Conservation (phyloP, 768 basidiomycete genomes). For the Pulveroboletus sp. region DNA sequence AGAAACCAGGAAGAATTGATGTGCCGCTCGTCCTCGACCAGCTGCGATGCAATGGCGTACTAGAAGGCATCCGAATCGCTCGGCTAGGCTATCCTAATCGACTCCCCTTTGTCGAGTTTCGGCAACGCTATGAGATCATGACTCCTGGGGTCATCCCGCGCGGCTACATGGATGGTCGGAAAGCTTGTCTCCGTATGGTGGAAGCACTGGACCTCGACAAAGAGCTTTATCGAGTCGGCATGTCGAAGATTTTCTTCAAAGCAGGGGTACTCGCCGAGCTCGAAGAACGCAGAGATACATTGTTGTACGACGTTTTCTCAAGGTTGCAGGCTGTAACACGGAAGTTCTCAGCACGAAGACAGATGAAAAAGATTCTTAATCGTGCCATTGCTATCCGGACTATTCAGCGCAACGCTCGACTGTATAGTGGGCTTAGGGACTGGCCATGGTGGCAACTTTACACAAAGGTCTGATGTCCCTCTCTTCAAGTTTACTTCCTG, state of each 20-base stretch:
- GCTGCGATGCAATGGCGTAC: constrained; percentile 95
- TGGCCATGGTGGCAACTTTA: constrained; percentile 99
- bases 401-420: constrained; percentile 89
- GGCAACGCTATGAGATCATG: constrained; percentile 93
- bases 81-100: constrained; percentile 96
- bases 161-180: constrained; percentile 97
- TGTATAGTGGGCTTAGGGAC: constrained; percentile 84
- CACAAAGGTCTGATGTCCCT: constrained; percentile 58
- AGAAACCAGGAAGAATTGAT: constrained; percentile 88
- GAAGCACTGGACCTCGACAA: constrained; percentile 85
- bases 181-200: constrained; percentile 89
- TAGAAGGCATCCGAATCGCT: constrained; percentile 98
- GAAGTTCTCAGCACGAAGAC: constrained; percentile 80
- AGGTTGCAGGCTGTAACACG: constrained; percentile 81
- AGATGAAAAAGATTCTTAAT: constrained; percentile 92
- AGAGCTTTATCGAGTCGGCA: constrained; percentile 82
- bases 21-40: constrained; percentile 95
- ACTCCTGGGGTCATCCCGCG: constrained; percentile 89
- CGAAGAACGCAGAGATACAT: constrained; percentile 83
- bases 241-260: constrained; percentile 99
- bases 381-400: constrained; percentile 87
- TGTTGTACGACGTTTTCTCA: constrained; percentile 88
- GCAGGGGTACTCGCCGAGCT: constrained; percentile 95
- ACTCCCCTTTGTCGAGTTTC: constrained; percentile 94
- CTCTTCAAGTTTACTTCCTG: not conserved